Conservation (phyloP, 805 yeast genomes). For the Wickerhamomyces bovis region DNA sequence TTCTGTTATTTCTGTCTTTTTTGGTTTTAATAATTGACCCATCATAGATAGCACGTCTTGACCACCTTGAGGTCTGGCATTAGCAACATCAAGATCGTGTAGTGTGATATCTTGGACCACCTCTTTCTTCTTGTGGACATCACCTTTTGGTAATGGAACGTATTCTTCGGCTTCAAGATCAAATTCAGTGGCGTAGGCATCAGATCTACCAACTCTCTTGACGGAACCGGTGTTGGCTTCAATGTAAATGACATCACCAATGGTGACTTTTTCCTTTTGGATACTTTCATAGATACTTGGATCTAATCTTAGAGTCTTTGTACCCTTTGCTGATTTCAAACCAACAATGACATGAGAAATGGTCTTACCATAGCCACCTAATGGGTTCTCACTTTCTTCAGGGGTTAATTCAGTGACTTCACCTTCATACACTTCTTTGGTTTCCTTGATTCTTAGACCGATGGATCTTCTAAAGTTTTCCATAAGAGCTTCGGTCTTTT, state of each 20-base stretch:
- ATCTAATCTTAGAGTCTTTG: conserved; percentile 82
- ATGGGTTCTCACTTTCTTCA: conserved; percentile 92
- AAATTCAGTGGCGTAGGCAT: conserved; percentile 96
- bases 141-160: conserved; percentile 98
- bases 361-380: conserved; percentile 97
- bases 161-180: conserved; percentile 98
- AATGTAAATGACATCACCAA: conserved; percentile 95
- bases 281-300: conserved; percentile 91
- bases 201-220: conserved; percentile 96
- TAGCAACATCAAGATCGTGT: conserved; percentile 94
- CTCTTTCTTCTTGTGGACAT: conserved; percentile 96
- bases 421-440: conserved; percentile 96
- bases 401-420: conserved; percentile 95
- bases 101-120: conserved; percentile 95
- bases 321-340: conserved; percentile 85
- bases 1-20: conserved; percentile 95
- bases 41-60: conserved; percentile 93
- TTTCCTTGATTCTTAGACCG: conserved; percentile 92
- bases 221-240: conserved; percentile 98
- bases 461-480: conserved; percentile 95
- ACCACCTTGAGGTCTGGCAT: conserved; percentile 95
- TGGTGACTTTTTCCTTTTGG: conserved; percentile 88
- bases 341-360: conserved; percentile 93
- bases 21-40: conserved; percentile 95
- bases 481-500: conserved; percentile 93